These are phyloP conservation scores for Salix brachista DNA, from an alignment of 345 rosid species.

Conservation along the genomic window DNA sequence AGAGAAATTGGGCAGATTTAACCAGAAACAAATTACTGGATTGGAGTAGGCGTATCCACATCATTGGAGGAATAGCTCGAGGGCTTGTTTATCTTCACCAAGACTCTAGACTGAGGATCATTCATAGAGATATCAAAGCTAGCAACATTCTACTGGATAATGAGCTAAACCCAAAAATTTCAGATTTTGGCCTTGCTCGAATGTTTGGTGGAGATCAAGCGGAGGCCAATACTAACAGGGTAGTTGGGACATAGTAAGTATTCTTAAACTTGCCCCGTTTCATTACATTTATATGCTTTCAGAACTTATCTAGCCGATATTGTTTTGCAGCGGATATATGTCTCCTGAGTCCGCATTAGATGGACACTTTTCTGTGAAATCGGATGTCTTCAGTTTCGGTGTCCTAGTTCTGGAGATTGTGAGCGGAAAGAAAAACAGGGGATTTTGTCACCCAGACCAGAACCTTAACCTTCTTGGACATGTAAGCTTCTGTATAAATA, in stretches of 20 bases:
- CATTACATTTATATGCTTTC: not conserved
- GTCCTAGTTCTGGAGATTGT: no score
- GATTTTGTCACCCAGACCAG: not conserved
- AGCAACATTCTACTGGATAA: no score
- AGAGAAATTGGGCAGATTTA: slow-evolving; percentile 1
- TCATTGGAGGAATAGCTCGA: slow-evolving; percentile 8
- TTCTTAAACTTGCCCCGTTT: not conserved
- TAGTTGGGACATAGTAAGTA: not conserved
- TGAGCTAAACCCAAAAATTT: not conserved
- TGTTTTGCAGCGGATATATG: no score
- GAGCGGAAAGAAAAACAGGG: not conserved
- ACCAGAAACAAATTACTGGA: not conserved
- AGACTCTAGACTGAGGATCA: slow-evolving; percentile 11
- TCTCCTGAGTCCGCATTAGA: no score
- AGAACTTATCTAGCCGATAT: not conserved
- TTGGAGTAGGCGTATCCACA: not conserved
- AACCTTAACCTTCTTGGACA: not conserved
- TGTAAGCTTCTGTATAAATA: not conserved
- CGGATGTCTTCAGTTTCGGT: no score
- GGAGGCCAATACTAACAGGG: not conserved
- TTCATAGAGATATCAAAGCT: slow-evolving; percentile 13
- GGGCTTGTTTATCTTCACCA: slow-evolving; percentile 15
- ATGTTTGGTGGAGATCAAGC: not conserved
- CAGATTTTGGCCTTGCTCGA: not conserved
- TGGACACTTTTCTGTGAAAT: no score